Conservation (phyloP, 2,329 filamentous ascomycete species). For the Fusarium sp. region DNA sequence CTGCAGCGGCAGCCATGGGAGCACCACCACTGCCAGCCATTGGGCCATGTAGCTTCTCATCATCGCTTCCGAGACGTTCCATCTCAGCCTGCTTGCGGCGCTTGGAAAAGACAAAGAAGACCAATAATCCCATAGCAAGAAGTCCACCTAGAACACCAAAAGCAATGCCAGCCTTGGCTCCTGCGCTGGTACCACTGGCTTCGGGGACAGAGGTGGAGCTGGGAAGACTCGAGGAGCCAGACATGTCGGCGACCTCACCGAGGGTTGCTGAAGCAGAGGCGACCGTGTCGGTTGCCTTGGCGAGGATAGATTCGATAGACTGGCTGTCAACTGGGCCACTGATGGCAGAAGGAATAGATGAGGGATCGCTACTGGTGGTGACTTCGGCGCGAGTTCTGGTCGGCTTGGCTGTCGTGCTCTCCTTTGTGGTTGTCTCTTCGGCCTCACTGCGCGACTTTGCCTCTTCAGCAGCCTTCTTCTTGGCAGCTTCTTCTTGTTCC, state of each 20-base stretch:
- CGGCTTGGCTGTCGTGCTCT: slow-evolving; percentile 35
- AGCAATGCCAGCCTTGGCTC: slow-evolving; percentile 81
- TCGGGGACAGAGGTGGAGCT: slow-evolving; percentile 40
- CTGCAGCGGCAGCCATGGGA: slow-evolving; percentile 16
- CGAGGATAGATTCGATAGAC: slow-evolving; percentile 47
- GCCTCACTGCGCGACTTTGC: slow-evolving; percentile 31
- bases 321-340: slow-evolving; percentile 42
- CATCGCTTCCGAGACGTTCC: slow-evolving; percentile 63
- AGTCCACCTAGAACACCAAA: slow-evolving; percentile 82
- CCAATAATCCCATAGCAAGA: slow-evolving; percentile 71
- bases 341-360: slow-evolving; percentile 46
- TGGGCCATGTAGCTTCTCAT: slow-evolving; percentile 71
- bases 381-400: slow-evolving; percentile 32
- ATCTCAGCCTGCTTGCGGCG: slow-evolving; percentile 74
- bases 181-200: slow-evolving; percentile 47
- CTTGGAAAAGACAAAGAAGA: slow-evolving; percentile 77
- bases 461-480: slow-evolving; percentile 28
- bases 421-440: slow-evolving; percentile 8
- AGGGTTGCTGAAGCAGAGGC: slow-evolving; percentile 25
- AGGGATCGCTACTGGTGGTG: slow-evolving; percentile 35
- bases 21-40: slow-evolving; percentile 50
- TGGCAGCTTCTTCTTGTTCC: slow-evolving; percentile 30
- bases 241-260: slow-evolving; percentile 33
- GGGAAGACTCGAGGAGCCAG: slow-evolving; percentile 31
- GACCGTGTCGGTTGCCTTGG: slow-evolving; percentile 44